Evolutionary conservation across 495 filamentous ascomycete species (phyloP), one percentile per base, ranked within the genome.

Genomic region (Umbilicaria muhlenbergii): DNA sequence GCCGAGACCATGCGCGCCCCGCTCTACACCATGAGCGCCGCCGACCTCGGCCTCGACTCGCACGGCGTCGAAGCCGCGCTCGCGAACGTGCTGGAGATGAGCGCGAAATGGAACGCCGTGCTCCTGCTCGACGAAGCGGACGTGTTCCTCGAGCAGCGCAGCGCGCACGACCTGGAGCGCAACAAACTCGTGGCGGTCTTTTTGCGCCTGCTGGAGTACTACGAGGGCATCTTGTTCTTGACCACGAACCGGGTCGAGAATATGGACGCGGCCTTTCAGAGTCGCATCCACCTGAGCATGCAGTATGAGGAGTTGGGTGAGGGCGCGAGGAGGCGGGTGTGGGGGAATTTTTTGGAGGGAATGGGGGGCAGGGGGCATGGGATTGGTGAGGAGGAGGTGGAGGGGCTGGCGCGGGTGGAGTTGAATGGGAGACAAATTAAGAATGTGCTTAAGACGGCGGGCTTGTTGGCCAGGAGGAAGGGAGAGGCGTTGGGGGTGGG

Each of bases 391-490:
- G 36, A 46, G 5, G 59, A 70, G 5, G 47, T 75, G 2, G 44
- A 59, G 7, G 42, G 57, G 31, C 57, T 81, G 24, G 63, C 64
- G 1, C 45, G 45, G 3, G 57, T 65, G 46, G 49, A 66, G 41
- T 55, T 80, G 57, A 80, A 80, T 50, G 76, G 77, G 0, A 53
- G 74, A 36, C 69, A 80, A 58, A 82, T 81, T 47, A 77, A 78
- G 57, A 82, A 78, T 52, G 64, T 73, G 3, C 60, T 81, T 17
- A 77, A 77, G 55, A 78, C 67, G 3, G 72, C 71, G 15, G 57
- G 63, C 17, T 38, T 70, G 24, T 51, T 72, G 14, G 65, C 67
- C 6, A 53, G 40, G 10, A 51, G 51, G 44, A 54, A 60, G 45
- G 55, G 62, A 3, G 54, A 47, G 28, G 56, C 50, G 16, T 51